Evolutionary conservation across 2,329 filamentous ascomycete genomes (phyloP), one percentile per base, ranked within the genome.

Genomic region (Ophiostoma ips): DNA sequence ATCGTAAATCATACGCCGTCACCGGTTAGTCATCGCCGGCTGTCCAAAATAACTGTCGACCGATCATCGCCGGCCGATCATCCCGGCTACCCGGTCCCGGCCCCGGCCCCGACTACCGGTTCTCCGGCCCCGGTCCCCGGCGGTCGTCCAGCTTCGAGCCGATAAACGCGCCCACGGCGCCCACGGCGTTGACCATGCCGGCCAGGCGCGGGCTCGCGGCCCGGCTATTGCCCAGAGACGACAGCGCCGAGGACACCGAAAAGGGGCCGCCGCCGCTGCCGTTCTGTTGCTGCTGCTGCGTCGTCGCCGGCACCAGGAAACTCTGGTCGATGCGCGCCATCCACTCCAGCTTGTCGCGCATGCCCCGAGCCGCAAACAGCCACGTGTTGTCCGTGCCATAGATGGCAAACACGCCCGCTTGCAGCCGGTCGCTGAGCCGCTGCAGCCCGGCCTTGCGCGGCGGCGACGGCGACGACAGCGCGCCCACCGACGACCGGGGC

Each of bases 331-430:
- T 87, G 60, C 84, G 83, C 65, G 94, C 77, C 58, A 98, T 95
- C 92, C 92, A 98, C 64, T 96, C 92, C 58, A 89, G 83, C 71
- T 95, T 95, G 65, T 95, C 89, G 46, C 82, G 76, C 68, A 95
- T 90, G 59, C 81, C 90, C 52, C 88, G 76, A 21, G 88, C 86
- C 13, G 88, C 87, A 64, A 98, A 96, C 37, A 98, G 72, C 77
- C 89, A 98, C 31, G 89, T 95, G 65, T 95, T 95, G 64, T 92
- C 84, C 53, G 84, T 86, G 38, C 87, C 90, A 62, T 96, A 98
- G 47, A 98, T 79, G 12, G 92, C 92, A 72, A 95, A 98, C 37
- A 96, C 85, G 56, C 84, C 83, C 4, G 79, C 75, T 59, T 78
- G 75, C 64, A 75, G 68, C 64, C 78, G 64, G 60, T 77, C 74